phyloP scores from a whole-genome alignment of 108 stramenopile species.

The Cyclotella cryptica region DNA sequence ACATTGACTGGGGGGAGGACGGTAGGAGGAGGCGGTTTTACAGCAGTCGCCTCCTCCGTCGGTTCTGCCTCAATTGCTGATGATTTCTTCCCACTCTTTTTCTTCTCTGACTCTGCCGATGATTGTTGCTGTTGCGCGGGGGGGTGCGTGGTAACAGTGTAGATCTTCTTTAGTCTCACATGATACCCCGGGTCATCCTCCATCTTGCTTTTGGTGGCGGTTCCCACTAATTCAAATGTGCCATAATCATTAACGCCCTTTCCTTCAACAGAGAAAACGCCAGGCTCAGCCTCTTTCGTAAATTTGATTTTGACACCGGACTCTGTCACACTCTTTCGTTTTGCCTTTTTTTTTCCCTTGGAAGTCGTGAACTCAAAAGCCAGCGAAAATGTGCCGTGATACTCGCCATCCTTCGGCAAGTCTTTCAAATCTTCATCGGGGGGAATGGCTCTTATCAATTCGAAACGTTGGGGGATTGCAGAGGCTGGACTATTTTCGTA shows the following conservation, averaged over 20 bases:
- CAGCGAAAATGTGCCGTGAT: constrained; percentile 84
- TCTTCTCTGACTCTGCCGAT: constrained; percentile 4
- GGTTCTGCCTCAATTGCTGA: neutral
- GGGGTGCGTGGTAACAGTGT: constrained; percentile 34
- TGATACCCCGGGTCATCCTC: no score
- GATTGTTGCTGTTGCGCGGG: no score
- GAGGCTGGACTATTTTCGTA: constrained; percentile 65
- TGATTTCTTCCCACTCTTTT: neutral
- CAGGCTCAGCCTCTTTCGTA: no score
- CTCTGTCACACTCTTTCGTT: constrained; percentile 73
- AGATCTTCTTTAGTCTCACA: constrained; percentile 75
- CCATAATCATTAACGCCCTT: constrained; percentile 58
- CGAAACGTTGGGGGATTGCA: constrained; percentile 79
- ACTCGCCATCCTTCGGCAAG: constrained; percentile 89
- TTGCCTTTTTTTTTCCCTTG: constrained; percentile 82
- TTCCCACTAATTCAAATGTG: no score
- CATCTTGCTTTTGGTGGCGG: no score
- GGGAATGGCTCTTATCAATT: no score
- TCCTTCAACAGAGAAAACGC: constrained; percentile 76
- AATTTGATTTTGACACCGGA: no score
- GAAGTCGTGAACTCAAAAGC: constrained; percentile 64
- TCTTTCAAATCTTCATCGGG: no score
- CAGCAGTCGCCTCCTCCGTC: no score
- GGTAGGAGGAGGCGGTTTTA: constrained; percentile 14
- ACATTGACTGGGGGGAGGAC: constrained; percentile 71